Evolutionary conservation across 1,284 basidiomycete genomes (phyloP).

Genomic region (Naganishia liquefaciens): DNA sequence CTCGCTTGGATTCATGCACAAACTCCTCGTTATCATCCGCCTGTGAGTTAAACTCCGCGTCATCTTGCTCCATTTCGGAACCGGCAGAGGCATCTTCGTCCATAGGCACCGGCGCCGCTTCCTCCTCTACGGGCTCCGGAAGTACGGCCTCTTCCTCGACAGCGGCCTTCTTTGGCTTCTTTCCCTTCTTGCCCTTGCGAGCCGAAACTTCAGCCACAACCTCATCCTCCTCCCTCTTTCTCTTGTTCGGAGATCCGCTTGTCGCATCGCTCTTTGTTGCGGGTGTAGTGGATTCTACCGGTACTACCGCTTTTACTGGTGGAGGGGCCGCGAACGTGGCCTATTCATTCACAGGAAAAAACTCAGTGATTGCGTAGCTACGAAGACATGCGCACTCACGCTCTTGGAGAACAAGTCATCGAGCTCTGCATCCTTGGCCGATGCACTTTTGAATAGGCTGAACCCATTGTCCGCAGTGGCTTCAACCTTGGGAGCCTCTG

Average conservation of each 20-base stretch:
- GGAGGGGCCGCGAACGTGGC: conserved; percentile 40
- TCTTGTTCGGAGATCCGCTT: conserved; percentile 12
- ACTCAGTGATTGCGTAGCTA: not conserved
- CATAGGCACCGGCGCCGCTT: conserved; percentile 30
- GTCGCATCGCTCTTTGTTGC: not conserved
- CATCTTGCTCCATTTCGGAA: conserved; percentile 29
- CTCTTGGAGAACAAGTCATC: conserved; percentile 54
- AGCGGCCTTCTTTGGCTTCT: conserved; percentile 32
- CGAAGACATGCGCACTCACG: conserved; percentile 41
- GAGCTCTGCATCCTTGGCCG: conserved; percentile 45
- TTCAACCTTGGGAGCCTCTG: conserved; percentile 36
- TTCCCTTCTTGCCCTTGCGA: conserved; percentile 32
- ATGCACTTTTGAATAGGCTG: conserved; percentile 42
- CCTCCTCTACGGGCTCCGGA: conserved; percentile 37
- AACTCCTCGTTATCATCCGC: conserved; percentile 44
- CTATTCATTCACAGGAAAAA: conserved; percentile 30
- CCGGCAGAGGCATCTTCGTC: not conserved
- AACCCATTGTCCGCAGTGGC: conserved; percentile 22
- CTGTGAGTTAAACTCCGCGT: conserved; percentile 35
- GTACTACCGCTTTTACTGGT: conserved; percentile 2
- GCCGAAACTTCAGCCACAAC: conserved; percentile 31
- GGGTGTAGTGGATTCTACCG: conserved; percentile 32
- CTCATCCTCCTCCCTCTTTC: conserved; percentile 22
- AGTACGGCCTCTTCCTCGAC: conserved; percentile 33
- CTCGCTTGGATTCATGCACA: conserved; percentile 48